Conservation (phyloP, 2,329 filamentous ascomycete genomes). For the Microsporum audouinii region DNA sequence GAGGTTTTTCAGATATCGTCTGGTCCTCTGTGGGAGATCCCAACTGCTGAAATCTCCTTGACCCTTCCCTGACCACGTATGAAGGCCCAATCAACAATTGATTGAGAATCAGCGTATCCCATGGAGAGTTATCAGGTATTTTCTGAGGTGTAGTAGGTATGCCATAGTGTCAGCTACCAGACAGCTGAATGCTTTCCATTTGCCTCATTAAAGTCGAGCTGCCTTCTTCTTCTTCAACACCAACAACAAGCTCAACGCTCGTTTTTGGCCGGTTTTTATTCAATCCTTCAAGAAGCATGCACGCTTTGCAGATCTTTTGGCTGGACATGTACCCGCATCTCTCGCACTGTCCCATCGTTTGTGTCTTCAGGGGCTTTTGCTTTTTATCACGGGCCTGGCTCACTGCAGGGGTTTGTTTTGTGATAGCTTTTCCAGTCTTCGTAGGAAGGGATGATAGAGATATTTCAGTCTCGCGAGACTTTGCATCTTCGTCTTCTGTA, state of each 20-base stretch:
- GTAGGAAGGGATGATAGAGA: slow-evolving; percentile 22
- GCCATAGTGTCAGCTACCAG: slow-evolving; percentile 6
- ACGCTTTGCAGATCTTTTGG: slow-evolving; percentile 87
- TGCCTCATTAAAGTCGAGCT: slow-evolving; percentile 41
- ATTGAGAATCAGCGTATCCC: neutral
- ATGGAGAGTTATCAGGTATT: neutral
- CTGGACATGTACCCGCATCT: slow-evolving; percentile 93
- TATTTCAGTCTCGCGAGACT: slow-evolving; percentile 56
- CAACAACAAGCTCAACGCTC: slow-evolving; percentile 33
- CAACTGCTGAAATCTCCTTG: too few relatives aligned
- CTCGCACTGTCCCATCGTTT: slow-evolving; percentile 62
- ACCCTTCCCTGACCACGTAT: too few relatives aligned
- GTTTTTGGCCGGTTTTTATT: slow-evolving; percentile 57
- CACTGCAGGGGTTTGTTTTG: slow-evolving; percentile 11
- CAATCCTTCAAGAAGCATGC: slow-evolving; percentile 73
- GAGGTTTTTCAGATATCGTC: too few relatives aligned
- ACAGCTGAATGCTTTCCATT: slow-evolving; percentile 36
- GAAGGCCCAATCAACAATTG: neutral
- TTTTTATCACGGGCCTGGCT: slow-evolving; percentile 18
- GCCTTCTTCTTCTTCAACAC: slow-evolving; percentile 40
- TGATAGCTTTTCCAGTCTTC: slow-evolving; percentile 9
- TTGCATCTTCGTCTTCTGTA: slow-evolving; percentile 51
- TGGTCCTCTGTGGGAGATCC: too few relatives aligned
- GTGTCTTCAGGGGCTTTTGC: slow-evolving; percentile 44
- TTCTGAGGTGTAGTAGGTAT: neutral